Evolutionary conservation across 768 basidiomycete genomes (phyloP), one percentile per base, ranked within the genome.

Genomic region (Lentinula sp.): DNA sequence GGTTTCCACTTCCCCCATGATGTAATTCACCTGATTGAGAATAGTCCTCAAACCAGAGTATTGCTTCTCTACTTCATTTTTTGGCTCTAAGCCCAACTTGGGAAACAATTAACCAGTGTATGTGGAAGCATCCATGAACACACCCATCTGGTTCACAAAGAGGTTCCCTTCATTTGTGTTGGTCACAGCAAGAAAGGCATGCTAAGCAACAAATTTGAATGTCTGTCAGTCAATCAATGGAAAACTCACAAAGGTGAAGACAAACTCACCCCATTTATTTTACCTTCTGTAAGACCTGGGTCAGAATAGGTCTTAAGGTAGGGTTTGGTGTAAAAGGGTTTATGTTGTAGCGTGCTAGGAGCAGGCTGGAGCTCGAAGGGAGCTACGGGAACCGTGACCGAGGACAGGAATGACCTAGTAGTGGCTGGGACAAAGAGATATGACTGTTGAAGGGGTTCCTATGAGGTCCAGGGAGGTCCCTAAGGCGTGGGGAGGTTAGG

Each of bases 1-100:
- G n/a, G n/a, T n/a, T n/a, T n/a, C n/a, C n/a, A n/a, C n/a, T n/a
- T 81, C 80, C 3, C 76, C 72, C 69, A 76, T 74, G 18, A 76
- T 74, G 1, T 67, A 64, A 9, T 56, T 69, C 2, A 68, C 74
- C 59, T 79, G 78, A 18, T 70, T 63, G 6, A 74, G 59, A n/a
- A 72, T 67, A 8, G 72, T 69, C 8, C 33, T n/a, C 0, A 75
- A 78, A 8, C 73, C 54, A 32, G 61, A 62, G 61, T 80, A 81
- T 9, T 69, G 55, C 6, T 56, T 61, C 0, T 68, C 66, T 13
- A 70, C 69, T 12, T 60, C 63, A 1, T 63, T 52, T 7, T 71
- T 65, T 33, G 79, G 66, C 8, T 57, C 59, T 7, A 66, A 36
- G 2, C 66, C 67, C 12, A 81, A 62, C 3, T 68, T 62, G 0